These are phyloP conservation scores for Saccharomycopsis babjevae DNA, from an alignment of 805 yeast species.

Conservation along the genomic window DNA sequence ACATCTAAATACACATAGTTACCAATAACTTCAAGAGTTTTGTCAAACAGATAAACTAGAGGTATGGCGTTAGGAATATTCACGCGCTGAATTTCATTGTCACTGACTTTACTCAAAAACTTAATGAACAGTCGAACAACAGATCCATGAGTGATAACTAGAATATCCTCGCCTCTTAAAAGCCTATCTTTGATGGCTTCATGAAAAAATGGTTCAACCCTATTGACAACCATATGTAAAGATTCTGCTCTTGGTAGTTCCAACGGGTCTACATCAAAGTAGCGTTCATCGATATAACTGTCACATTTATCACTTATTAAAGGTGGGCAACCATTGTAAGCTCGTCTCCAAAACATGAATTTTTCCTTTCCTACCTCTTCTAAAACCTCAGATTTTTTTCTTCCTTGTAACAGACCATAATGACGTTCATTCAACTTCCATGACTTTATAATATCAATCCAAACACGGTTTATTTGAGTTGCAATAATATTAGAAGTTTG, in stretches of 20 bases:
- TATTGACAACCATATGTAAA: conserved; percentile 55
- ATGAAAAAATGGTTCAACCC: conserved; percentile 49
- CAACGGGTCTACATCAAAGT: conserved; percentile 34
- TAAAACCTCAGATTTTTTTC: conserved; percentile 57
- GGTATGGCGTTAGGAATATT: conserved; percentile 84
- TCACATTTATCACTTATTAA: conserved; percentile 29
- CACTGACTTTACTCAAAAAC: conserved; percentile 53
- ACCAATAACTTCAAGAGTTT: conserved; percentile 36
- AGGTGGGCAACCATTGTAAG: conserved; percentile 66
- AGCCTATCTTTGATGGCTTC: conserved; percentile 41
- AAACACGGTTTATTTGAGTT: conserved; percentile 41
- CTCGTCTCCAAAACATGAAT: conserved; percentile 74
- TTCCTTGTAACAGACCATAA: conserved; percentile 93
- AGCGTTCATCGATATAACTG: conserved; percentile 20
- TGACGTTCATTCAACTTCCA: conserved; percentile 99
- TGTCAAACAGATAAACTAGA: conserved; percentile 51
- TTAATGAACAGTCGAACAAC: conserved; percentile 69
- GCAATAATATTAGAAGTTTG: conserved; percentile 64
- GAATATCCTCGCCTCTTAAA: conserved; percentile 42
- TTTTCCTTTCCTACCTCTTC: conserved; percentile 58
- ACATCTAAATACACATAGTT: conserved; percentile 69
- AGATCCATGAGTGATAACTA: conserved; percentile 75
- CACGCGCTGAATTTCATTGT: conserved; percentile 57
- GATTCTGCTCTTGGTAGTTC: conserved; percentile 66
- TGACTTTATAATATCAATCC: conserved; percentile 74